Conservation (phyloP, 108 stramenopile genomes). For the Mediolabrus comicus region DNA sequence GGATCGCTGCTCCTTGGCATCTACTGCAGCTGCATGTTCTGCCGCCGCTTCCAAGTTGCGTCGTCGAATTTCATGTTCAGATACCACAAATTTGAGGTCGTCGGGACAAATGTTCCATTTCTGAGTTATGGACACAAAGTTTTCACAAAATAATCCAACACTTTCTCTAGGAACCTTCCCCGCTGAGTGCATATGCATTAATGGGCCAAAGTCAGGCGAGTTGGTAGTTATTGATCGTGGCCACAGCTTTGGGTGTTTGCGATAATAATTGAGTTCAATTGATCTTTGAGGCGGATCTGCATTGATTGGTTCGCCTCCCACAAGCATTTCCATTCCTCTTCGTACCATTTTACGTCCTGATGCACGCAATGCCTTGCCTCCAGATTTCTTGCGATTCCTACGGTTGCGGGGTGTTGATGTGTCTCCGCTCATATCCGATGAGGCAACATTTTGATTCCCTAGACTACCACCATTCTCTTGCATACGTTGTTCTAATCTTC, state of each 20-base stretch:
- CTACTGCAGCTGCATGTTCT: conserved; percentile 10
- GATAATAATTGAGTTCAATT: conserved; percentile 62
- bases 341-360: conserved; percentile 71
- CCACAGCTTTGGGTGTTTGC: conserved; percentile 55
- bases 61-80: conserved; percentile 22
- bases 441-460: background rate
- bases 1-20: conserved; percentile 6
- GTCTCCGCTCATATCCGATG: background rate
- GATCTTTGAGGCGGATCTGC: conserved; percentile 80
- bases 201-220: conserved; percentile 75
- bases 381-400: background rate
- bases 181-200: conserved; percentile 56
- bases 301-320: conserved; percentile 83
- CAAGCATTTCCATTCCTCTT: conserved; percentile 90
- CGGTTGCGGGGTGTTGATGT: background rate
- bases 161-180: conserved; percentile 49
- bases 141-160: conserved; percentile 64
- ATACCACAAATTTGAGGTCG: conserved; percentile 54
- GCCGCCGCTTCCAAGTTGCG: conserved; percentile 16
- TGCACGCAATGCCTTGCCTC: background rate
- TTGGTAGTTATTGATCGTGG: conserved; percentile 54
- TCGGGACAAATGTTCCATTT: conserved; percentile 86
- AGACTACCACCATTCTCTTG: background rate
- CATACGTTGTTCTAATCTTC: conserved; percentile 13
- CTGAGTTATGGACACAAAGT: conserved; percentile 53